These are phyloP conservation scores for Ambrosia artemisiifolia DNA, from an alignment of 129 eudicot species.

Conservation along the genomic window DNA sequence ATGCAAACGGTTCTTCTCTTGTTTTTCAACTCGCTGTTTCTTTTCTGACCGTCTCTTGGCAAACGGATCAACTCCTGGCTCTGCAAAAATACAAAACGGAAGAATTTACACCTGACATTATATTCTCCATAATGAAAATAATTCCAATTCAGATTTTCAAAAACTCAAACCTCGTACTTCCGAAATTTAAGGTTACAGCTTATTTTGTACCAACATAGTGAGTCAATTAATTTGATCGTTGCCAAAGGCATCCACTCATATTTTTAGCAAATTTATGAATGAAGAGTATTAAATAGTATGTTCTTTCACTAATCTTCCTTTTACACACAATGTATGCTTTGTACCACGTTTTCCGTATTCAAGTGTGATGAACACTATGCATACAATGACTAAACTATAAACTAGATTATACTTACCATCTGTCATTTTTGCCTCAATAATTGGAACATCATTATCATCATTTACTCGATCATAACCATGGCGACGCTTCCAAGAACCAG, in stretches of 20 bases:
- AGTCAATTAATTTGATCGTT: background rate
- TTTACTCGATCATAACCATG: conserved; percentile 89
- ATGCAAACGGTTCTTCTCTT: conserved; percentile 67
- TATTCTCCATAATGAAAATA: background rate
- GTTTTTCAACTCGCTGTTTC: conserved; percentile 79
- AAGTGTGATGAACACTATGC: background rate
- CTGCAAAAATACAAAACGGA: conserved; percentile 31
- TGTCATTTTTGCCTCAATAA: conserved; percentile 84
- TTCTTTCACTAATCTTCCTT: background rate
- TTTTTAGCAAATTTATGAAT: background rate
- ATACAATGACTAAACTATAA: background rate
- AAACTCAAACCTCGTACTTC: background rate
- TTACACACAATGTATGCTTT: background rate
- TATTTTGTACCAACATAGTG: background rate
- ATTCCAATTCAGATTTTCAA: background rate
- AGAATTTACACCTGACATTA: background rate
- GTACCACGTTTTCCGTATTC: background rate
- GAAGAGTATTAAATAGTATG: background rate
- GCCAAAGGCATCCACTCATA: background rate
- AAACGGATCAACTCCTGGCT: conserved; percentile 95
- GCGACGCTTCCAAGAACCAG: conserved; percentile 84
- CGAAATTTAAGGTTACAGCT: background rate
- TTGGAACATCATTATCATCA: conserved; percentile 83
- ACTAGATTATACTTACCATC: too few relatives aligned
- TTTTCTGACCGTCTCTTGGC: conserved; percentile 79